Base-by-base conservation (phyloP, 2,329 filamentous ascomycete species). In the Fusarium sulawesiense region DNA sequence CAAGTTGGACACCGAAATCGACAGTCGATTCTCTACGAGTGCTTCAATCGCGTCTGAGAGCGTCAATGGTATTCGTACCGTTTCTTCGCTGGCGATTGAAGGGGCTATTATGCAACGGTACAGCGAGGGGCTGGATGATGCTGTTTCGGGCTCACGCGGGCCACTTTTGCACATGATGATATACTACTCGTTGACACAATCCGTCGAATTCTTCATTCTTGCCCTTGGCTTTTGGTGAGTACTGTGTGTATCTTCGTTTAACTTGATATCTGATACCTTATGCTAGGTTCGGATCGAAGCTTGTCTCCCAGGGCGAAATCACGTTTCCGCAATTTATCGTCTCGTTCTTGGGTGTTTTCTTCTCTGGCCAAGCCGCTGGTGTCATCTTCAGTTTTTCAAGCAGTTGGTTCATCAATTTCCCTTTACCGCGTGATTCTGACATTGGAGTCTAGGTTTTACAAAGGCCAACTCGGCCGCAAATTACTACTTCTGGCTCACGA, bases 251-350 rank as follows among this genome's bases (percentile, higher is more conserved):
- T 7, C 7, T n/a, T 4, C 1, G 0, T 37, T 11, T 2, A 2
- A 11, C 34, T 11, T n/a, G 18, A 37, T 37, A 11, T 4, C 34
- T 37, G 7, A 37, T 10, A 0, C 11, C 34, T n/a, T 0, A n/a
- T n/a, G 0, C 18, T n/a, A 51, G 50, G 50, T 54, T 9, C 29
- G 80, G 80, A 8, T 80, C 78, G 27, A 72, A 73, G 2, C 71
- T 82, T 0, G 69, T 82, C 2, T 80, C 77, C 0, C 65, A 73
- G 76, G 75, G 74, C 2, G 87, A 83, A 62, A 79, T 87, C 59
- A 85, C 83, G 2, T 86, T 88, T 74, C 86, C 87, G 56, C 75
- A 80, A 57, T 82, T 82, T 51, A 78, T 86, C 53, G 80, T 87
- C 20, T 80, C 84, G 4, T 87, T 87, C 64, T 81, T 86, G 76